A percentile compares a stretch with the other conserved stretches of the same genome.
phyloP scores from a whole-genome alignment of 1,284 basidiomycete genomes.

The Trametes sp. region DNA sequence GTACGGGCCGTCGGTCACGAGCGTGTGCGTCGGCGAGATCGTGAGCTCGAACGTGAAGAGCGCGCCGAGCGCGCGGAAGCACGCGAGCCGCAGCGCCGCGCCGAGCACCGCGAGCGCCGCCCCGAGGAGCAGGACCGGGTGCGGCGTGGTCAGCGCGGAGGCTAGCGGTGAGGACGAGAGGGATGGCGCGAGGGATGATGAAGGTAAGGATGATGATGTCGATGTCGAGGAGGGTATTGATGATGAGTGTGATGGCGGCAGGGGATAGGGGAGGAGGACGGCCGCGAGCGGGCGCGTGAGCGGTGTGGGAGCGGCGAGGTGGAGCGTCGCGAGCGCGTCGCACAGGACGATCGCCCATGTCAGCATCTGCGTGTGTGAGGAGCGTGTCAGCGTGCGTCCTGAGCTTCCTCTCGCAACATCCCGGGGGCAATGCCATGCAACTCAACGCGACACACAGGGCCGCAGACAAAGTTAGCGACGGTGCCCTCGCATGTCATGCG shows the following conservation, averaged over 20 bases:
- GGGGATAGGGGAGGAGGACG: slow-evolving; percentile 23
- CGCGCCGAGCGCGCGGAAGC: slow-evolving; percentile 38
- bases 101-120: slow-evolving; percentile 29
- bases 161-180: slow-evolving; percentile 6
- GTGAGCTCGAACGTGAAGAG: slow-evolving; percentile 44
- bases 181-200: not conserved
- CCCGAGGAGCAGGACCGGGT: slow-evolving; percentile 32
- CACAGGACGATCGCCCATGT: slow-evolving; percentile 37
- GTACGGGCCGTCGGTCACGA: slow-evolving; percentile 41
- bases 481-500: not conserved
- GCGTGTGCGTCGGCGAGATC: slow-evolving; percentile 37
- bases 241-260: slow-evolving; percentile 1
- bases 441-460: not conserved
- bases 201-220: not conserved
- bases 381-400: not conserved
- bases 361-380: slow-evolving; percentile 32
- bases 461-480: slow-evolving; percentile 15
- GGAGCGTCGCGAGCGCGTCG: slow-evolving; percentile 36
- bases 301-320: slow-evolving; percentile 31
- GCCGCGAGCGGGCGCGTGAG: slow-evolving; percentile 22
- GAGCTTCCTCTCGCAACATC: too few relatives aligned
- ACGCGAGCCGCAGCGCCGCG: slow-evolving; percentile 34
- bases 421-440: too few relatives aligned
- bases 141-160: slow-evolving; percentile 18
- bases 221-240: not conserved